Conservation (phyloP, 1,139 yeast species). For the Saccharomyces hybrid region DNA sequence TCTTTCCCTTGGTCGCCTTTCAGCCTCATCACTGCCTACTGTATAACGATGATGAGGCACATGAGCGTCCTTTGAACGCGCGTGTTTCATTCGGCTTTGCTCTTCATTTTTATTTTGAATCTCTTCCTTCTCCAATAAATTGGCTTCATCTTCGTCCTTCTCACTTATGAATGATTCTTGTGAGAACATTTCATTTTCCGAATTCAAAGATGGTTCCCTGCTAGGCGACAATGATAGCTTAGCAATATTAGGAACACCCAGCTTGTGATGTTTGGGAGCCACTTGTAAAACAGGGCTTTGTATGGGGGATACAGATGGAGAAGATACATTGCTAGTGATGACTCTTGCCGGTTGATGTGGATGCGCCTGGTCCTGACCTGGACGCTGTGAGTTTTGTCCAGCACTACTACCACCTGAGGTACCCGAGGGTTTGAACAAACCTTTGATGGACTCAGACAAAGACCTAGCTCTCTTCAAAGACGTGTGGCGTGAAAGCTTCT, state of each 20-base stretch:
- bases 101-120: not conserved
- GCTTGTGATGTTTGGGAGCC: constrained; percentile 2
- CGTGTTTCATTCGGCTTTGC: not conserved
- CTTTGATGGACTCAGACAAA: constrained; percentile 26
- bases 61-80: not conserved
- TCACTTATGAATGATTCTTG: constrained; percentile 17
- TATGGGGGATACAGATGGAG: constrained; percentile 3
- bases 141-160: constrained; percentile 10
- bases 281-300: constrained; percentile 5
- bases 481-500: constrained; percentile 5
- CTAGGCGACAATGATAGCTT: constrained; percentile 16
- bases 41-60: constrained; percentile 1
- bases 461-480: constrained; percentile 22
- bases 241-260: constrained; percentile 11
- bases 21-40: not conserved
- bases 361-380: not conserved
- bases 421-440: constrained; percentile 18
- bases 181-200: constrained; percentile 12
- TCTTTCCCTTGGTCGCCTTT: constrained; percentile 3
- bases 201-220: constrained; percentile 10
- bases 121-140: constrained; percentile 1
- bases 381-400: constrained; percentile 6
- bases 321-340: not conserved
- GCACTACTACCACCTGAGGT: not conserved
- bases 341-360: not conserved